Percentiles rank a stretch among this genome's conserved stretches.
These are phyloP conservation scores for Pisolithus tinctorius DNA, from an alignment of 768 basidiomycete genomes.

Conservation along the genomic window DNA sequence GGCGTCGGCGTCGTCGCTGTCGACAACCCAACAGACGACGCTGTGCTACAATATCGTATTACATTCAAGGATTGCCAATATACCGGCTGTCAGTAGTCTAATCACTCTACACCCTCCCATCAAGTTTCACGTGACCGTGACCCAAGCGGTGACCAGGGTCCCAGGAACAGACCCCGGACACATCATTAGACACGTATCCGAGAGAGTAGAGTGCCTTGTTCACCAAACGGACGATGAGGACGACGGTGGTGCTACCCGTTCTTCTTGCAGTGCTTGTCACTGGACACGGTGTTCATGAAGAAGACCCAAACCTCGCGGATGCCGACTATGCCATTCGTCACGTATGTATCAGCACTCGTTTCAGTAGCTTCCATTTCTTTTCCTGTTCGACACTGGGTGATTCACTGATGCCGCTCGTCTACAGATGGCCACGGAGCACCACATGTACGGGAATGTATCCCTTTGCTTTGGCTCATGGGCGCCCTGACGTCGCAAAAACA, in stretches of 20 bases:
- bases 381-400: constrained; percentile 2
- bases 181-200: not conserved
- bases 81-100: too few relatives aligned
- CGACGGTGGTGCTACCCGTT: constrained; percentile 34
- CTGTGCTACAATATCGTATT: too few relatives aligned
- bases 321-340: constrained; percentile 79
- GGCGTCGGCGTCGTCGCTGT: too few relatives aligned
- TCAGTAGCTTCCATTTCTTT: not conserved
- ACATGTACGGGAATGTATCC: constrained; percentile 48
- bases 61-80: too few relatives aligned
- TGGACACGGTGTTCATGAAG: constrained; percentile 61
- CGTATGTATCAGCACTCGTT: constrained; percentile 46
- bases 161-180: too few relatives aligned
- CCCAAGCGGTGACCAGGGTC: not conserved
- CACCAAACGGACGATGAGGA: not conserved
- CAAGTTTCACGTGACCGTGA: not conserved
- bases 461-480: not conserved
- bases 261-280: constrained; percentile 26
- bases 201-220: not conserved
- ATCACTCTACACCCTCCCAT: too few relatives aligned
- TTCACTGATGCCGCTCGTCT: constrained; percentile 11
- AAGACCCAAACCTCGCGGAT: constrained; percentile 42
- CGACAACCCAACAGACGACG: too few relatives aligned
- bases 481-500: constrained; percentile 21
- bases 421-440: constrained; percentile 87